phyloP scores from a whole-genome alignment of 768 basidiomycete species.

The Boletus fagicola region DNA sequence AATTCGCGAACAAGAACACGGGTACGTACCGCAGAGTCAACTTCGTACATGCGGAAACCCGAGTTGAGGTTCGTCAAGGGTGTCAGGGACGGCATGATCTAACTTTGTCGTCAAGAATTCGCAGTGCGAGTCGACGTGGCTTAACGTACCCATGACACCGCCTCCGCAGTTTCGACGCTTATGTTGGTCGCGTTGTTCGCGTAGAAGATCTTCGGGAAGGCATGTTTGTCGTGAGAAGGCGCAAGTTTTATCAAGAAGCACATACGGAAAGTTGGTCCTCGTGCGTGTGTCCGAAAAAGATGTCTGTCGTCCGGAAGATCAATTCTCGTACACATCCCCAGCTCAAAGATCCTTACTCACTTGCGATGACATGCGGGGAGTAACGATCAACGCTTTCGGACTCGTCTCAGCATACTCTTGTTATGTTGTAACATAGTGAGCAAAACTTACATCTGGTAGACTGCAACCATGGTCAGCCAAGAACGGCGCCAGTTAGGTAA shows the following conservation, averaged over 20 bases:
- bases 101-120: neutral
- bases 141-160: constrained; percentile 45
- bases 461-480: constrained; percentile 20
- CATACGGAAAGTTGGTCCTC: constrained; percentile 64
- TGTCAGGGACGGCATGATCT: constrained; percentile 55
- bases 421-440: neutral
- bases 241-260: neutral
- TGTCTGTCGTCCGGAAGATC: constrained; percentile 36
- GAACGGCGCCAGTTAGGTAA: neutral
- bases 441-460: constrained; percentile 44
- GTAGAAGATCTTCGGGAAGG: constrained; percentile 55
- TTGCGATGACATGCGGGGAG: constrained; percentile 47
- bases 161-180: constrained; percentile 51
- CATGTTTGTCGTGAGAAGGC: neutral
- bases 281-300: constrained; percentile 74
- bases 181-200: constrained; percentile 63
- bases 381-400: constrained; percentile 41
- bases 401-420: neutral
- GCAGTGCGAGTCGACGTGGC: neutral
- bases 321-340: neutral
- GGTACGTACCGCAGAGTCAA: constrained; percentile 35
- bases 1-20: neutral
- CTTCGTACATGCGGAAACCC: constrained; percentile 54
- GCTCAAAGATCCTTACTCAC: constrained; percentile 26
- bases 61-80: constrained; percentile 69